Evolutionary conservation across 2,329 filamentous ascomycete species (phyloP), one percentile per base, ranked within the genome.

Genomic region (Fusarium sp.): DNA sequence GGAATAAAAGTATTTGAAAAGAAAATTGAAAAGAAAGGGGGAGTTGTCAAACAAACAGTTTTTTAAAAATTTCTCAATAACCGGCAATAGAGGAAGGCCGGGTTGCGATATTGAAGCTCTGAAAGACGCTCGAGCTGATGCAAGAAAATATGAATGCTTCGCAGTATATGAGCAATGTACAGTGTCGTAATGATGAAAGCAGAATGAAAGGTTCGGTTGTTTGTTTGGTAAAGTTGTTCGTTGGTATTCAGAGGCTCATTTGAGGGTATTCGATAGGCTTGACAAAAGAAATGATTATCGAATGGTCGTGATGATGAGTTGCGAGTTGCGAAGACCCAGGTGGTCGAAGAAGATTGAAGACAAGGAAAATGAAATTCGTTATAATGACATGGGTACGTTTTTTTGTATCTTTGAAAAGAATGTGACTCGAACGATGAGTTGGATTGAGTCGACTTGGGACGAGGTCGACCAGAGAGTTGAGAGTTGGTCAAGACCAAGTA

Each of bases 221-320:
- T 65, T 68, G 69, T 59, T 70, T 73, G 71, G 65, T 74, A 66
- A 56, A 74, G 25, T 53, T 53, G 60, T 71, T 79, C 73, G 78
- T 78, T 73, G 57, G 67, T 75, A 77, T 79, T 83, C 80, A 83
- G 79, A 78, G 79, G 79, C 77, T 82, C 81, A 81, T 83, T 79
- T 74, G 76, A 77, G 69, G 75, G 73, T 76, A 77, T 75, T 74
- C 65, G 67, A 75, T 66, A 72, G 70, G 76, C 72, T 74, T 70
- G 67, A 80, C 76, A 80, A 81, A 81, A 70, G 77, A 78, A 78
- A 80, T 73, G 71, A 76, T 74, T 77, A 74, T 78, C 63, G 74
- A 77, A 74, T 68, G 57, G 77, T 79, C 75, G 77, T 77, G 69
- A 76, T 59, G 71, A 65, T 57, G 68, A 75, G 69, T 67, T 72